Conservation (phyloP, 2,329 filamentous ascomycete genomes). For the Fusarium newnesense region DNA sequence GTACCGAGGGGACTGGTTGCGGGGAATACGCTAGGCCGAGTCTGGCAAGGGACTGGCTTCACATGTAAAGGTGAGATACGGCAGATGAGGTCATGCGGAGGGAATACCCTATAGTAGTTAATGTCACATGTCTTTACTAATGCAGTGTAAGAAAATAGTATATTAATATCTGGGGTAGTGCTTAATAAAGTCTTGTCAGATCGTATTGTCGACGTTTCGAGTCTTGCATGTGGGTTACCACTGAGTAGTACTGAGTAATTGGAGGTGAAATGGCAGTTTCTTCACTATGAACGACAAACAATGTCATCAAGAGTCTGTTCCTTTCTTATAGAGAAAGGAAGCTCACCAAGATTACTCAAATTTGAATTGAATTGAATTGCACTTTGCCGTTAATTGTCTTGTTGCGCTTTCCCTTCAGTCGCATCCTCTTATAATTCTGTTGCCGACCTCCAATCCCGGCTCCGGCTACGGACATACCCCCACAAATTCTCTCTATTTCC, state of each 20-base stretch:
- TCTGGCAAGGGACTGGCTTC: constrained; percentile 38
- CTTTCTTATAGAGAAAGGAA: background rate
- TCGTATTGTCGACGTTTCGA: background rate
- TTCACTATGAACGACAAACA: background rate
- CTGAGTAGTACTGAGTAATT: background rate
- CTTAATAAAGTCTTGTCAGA: background rate
- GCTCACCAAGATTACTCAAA: background rate
- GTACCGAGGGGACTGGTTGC: constrained; percentile 45
- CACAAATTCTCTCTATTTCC: constrained; percentile 28
- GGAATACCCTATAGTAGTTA: constrained; percentile 1
- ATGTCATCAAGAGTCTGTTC: background rate
- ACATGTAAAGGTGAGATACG: constrained; percentile 42
- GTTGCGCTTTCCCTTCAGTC: background rate
- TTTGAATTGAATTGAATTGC: too few species aligned
- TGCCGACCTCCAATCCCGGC: constrained; percentile 36
- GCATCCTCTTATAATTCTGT: background rate
- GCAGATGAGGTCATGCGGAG: constrained; percentile 45
- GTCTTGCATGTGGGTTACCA: background rate
- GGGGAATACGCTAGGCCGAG: constrained; percentile 42
- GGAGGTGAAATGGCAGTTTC: background rate
- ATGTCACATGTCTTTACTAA: constrained; percentile 30
- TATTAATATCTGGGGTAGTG: constrained; percentile 13
- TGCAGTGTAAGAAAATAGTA: background rate
- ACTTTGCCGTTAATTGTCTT: background rate
- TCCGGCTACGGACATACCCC: constrained; percentile 32